Conservation (phyloP, 2,329 filamentous ascomycete genomes). For the Penicillium freii region DNA sequence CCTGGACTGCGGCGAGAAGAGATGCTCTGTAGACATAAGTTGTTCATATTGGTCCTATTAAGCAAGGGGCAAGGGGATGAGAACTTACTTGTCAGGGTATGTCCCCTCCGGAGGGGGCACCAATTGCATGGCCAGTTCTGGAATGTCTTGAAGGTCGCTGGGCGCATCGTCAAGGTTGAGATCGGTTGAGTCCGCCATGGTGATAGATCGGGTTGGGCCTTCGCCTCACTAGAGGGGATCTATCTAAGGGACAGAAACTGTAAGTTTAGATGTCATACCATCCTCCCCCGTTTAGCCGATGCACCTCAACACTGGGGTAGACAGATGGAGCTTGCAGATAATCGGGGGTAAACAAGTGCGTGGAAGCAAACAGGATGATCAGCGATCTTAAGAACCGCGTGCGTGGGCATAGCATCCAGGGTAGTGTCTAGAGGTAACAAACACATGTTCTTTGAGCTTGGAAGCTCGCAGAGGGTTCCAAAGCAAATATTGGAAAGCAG, state of each 20-base stretch:
- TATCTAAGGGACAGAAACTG: not conserved
- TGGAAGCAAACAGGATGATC: slow-evolving; percentile 38
- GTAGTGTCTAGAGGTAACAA: slow-evolving; percentile 11
- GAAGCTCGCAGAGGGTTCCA: not conserved
- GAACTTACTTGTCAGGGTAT: slow-evolving; percentile 43
- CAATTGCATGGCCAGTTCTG: slow-evolving; percentile 44
- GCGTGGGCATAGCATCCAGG: slow-evolving; percentile 38
- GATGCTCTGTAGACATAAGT: slow-evolving; percentile 28
- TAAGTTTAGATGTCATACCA: slow-evolving; percentile 25
- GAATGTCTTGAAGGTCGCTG: slow-evolving; percentile 47
- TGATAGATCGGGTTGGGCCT: slow-evolving; percentile 19
- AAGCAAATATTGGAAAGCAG: not conserved
- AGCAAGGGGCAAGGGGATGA: not conserved
- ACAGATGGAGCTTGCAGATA: slow-evolving; percentile 13
- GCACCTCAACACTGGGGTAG: slow-evolving; percentile 10
- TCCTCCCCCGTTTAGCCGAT: slow-evolving; percentile 7
- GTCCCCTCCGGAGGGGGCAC: slow-evolving; percentile 45
- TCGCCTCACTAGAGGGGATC: slow-evolving; percentile 14
- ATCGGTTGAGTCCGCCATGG: slow-evolving; percentile 44
- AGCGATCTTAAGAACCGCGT: slow-evolving; percentile 27
- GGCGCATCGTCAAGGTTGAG: slow-evolving; percentile 44
- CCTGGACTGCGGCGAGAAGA: slow-evolving; percentile 42
- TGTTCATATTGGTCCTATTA: slow-evolving; percentile 6
- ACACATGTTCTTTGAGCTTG: slow-evolving; percentile 3
- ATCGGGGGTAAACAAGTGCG: slow-evolving; percentile 34